Evolutionary conservation across 2,329 filamentous ascomycete species (phyloP).

Genomic region (Paracorniculantispora psalliotae): DNA sequence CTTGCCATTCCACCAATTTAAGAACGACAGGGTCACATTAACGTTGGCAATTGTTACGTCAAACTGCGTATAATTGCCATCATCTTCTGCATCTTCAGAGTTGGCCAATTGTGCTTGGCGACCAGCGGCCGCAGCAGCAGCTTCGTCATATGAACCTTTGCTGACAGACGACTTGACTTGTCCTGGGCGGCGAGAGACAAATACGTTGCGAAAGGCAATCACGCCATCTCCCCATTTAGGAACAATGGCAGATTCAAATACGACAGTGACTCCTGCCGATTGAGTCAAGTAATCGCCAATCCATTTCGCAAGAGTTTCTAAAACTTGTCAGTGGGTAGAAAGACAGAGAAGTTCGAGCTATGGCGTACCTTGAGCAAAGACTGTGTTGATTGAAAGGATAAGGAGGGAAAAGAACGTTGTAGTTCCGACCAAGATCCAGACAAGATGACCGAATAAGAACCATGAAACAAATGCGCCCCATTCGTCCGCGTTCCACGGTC

Average conservation of each 20-base stretch:
- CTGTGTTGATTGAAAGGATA: slow-evolving; percentile 89
- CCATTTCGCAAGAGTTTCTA: slow-evolving; percentile 88
- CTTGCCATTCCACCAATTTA: slow-evolving; percentile 99
- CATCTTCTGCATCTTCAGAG: slow-evolving; percentile 64
- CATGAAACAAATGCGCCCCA: slow-evolving; percentile 92
- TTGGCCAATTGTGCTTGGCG: slow-evolving; percentile 40
- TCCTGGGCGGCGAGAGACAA: slow-evolving; percentile 85
- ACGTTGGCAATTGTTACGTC: slow-evolving; percentile 92
- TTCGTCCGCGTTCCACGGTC: slow-evolving; percentile 94
- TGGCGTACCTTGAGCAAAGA: slow-evolving; percentile 78
- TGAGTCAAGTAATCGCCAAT: slow-evolving; percentile 93
- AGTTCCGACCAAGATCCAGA: slow-evolving; percentile 95
- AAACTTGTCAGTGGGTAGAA: slow-evolving; percentile 17
- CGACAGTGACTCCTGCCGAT: slow-evolving; percentile 85
- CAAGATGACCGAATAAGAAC: slow-evolving; percentile 87
- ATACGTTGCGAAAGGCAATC: slow-evolving; percentile 94
- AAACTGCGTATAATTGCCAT: slow-evolving; percentile 97
- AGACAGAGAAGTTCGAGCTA: not conserved
- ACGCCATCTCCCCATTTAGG: slow-evolving; percentile 93
- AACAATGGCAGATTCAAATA: slow-evolving; percentile 97
- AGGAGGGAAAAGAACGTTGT: slow-evolving; percentile 94
- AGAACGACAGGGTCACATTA: slow-evolving; percentile 91
- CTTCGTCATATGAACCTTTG: slow-evolving; percentile 86
- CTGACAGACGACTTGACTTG: slow-evolving; percentile 76
- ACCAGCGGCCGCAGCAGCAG: slow-evolving; percentile 76